Conservation (phyloP, 345 rosid genomes). For the Eutrema heterophyllum region DNA sequence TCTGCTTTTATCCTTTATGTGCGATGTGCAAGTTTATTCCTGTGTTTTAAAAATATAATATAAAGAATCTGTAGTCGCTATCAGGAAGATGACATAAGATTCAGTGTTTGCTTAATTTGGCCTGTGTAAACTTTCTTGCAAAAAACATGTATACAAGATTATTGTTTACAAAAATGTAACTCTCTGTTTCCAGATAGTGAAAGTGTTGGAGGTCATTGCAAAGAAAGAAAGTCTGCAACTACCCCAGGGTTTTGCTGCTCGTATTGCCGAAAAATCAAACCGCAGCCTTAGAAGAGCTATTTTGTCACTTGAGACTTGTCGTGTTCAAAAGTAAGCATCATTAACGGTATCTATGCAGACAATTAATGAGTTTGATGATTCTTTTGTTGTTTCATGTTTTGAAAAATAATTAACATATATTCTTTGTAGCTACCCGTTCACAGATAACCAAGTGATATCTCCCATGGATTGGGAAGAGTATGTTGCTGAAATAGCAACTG, state of each 20-base stretch:
- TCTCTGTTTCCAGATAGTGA: slow-evolving; percentile 51
- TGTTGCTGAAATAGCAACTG: slow-evolving; percentile 77
- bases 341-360: background rate
- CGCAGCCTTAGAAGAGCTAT: slow-evolving; percentile 86
- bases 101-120: background rate
- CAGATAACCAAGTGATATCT: slow-evolving; percentile 65
- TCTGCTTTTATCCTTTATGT: background rate
- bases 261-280: slow-evolving; percentile 80
- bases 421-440: slow-evolving; percentile 65
- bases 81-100: background rate
- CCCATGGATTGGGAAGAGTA: slow-evolving; percentile 99
- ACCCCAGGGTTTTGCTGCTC: slow-evolving; percentile 77
- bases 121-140: background rate
- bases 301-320: slow-evolving; percentile 80
- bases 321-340: slow-evolving; percentile 72
- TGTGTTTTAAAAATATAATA: background rate
- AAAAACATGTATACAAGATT: background rate
- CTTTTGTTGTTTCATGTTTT: background rate
- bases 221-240: slow-evolving; percentile 82
- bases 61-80: background rate
- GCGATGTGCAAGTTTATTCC: background rate
- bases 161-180: background rate
- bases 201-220: slow-evolving; percentile 76
- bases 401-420: background rate
- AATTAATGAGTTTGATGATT: background rate